A percentile compares a stretch with the other conserved stretches of the same genome.
Evolutionary conservation across 805 yeast species (phyloP).

Genomic region (Alloascoidea hylecoeti): DNA sequence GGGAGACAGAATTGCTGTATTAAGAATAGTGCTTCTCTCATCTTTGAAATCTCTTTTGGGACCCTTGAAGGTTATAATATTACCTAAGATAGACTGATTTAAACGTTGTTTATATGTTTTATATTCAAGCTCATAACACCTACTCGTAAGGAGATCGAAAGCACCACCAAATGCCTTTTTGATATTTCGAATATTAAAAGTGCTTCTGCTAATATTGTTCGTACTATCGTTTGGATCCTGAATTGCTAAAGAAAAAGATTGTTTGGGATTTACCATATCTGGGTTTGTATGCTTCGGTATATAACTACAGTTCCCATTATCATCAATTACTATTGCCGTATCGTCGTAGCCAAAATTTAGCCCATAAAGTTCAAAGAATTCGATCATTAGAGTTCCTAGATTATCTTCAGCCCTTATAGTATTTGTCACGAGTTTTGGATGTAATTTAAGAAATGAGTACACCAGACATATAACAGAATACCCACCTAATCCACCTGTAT

Average conservation of each 20-base stretch:
- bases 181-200: constrained; percentile 66
- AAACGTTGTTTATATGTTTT: constrained; percentile 52
- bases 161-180: constrained; percentile 87
- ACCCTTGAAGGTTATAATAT: constrained; percentile 63
- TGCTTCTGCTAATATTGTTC: constrained; percentile 81
- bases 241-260: constrained; percentile 53
- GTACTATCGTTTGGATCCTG: constrained; percentile 78
- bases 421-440: constrained; percentile 60
- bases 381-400: constrained; percentile 75
- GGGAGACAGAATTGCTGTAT: constrained; percentile 40
- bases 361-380: constrained; percentile 88
- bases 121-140: constrained; percentile 58
- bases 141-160: constrained; percentile 57
- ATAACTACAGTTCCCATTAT: constrained; percentile 42
- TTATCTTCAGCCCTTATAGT: constrained; percentile 59
- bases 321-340: constrained; percentile 49
- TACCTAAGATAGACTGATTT: constrained; percentile 67
- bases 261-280: constrained; percentile 32
- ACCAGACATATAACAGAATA: constrained; percentile 84
- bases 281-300: constrained; percentile 41
- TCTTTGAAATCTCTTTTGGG: constrained; percentile 65
- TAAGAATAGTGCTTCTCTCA: constrained; percentile 48
- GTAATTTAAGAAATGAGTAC: constrained; percentile 62
- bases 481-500: constrained; percentile 91
- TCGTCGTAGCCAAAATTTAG: constrained; percentile 75